Evolutionary conservation across 345 rosid species (phyloP).

Genomic region (Dimocarpus longan): DNA sequence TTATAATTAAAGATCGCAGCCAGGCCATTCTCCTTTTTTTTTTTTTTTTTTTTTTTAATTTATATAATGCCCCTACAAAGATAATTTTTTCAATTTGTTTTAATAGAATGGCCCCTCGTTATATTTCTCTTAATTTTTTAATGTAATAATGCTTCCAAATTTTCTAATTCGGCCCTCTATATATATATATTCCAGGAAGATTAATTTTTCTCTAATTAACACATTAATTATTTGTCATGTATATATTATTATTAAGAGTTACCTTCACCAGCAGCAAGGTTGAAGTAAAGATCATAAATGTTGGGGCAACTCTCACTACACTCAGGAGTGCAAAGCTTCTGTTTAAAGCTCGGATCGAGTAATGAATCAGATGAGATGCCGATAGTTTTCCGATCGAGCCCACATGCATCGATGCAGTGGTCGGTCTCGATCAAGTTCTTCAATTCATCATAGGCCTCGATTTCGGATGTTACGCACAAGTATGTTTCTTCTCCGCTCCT

Average conservation of each 20-base stretch:
- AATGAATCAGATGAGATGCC: slow-evolving; percentile 89
- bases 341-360: slow-evolving; percentile 58
- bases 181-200: too few relatives aligned
- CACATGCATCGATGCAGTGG: slow-evolving; percentile 67
- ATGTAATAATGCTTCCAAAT: too few relatives aligned
- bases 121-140: too few relatives aligned
- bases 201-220: too few relatives aligned
- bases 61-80: too few relatives aligned
- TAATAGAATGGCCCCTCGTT: too few relatives aligned
- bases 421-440: slow-evolving; percentile 69
- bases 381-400: slow-evolving; percentile 68
- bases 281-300: slow-evolving; percentile 79
- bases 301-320: slow-evolving; percentile 78
- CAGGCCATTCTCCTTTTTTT: too few relatives aligned
- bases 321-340: slow-evolving; percentile 67
- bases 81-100: too few relatives aligned
- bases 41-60: too few relatives aligned
- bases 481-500: slow-evolving; percentile 61
- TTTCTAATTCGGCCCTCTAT: too few relatives aligned
- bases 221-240: too few relatives aligned
- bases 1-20: too few relatives aligned
- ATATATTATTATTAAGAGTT: slow-evolving; percentile 3
- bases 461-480: slow-evolving; percentile 66
- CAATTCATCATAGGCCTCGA: slow-evolving; percentile 55
- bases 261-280: slow-evolving; percentile 96